A percentile compares a stretch with the other conserved stretches of the same genome.
phyloP scores from a whole-genome alignment of 176 grass and related monocot genomes.

The Avena eriantha region DNA sequence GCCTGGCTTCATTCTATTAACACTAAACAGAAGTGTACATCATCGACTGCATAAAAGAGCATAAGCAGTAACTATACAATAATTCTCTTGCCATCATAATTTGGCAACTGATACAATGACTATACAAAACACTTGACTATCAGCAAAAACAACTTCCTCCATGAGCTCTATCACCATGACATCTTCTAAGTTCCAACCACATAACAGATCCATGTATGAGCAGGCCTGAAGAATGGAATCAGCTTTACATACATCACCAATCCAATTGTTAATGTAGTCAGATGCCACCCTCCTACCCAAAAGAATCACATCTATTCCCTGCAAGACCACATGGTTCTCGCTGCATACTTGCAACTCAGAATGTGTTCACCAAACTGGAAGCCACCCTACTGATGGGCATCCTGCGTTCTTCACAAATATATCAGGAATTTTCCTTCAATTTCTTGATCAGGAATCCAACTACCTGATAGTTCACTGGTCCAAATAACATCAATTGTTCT shows the following conservation, averaged over 20 bases:
- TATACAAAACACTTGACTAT: neutral
- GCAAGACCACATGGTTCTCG: neutral
- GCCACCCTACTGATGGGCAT: neutral
- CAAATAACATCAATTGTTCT: slow-evolving; percentile 39
- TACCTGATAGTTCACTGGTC: neutral
- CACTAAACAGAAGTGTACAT: neutral
- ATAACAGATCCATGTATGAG: neutral
- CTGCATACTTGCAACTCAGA: neutral
- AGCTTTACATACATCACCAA: slow-evolving; percentile 1
- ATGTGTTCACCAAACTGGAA: slow-evolving; percentile 7
- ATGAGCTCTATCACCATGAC: neutral
- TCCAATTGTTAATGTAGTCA: neutral
- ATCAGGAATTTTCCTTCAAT: neutral
- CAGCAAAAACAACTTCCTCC: slow-evolving; percentile 5
- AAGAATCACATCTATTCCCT: neutral
- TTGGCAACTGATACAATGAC: neutral
- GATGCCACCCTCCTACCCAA: neutral
- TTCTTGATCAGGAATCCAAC: neutral
- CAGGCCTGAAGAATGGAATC: slow-evolving; percentile 6
- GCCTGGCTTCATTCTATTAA: neutral
- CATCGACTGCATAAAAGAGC: neutral
- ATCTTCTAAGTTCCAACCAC: neutral
- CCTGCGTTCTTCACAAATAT: neutral
- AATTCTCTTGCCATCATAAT: neutral
- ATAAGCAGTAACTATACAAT: neutral